These are phyloP conservation scores for Aspergillus cavernicola DNA, from an alignment of 495 filamentous ascomycete species.

Conservation along the genomic window DNA sequence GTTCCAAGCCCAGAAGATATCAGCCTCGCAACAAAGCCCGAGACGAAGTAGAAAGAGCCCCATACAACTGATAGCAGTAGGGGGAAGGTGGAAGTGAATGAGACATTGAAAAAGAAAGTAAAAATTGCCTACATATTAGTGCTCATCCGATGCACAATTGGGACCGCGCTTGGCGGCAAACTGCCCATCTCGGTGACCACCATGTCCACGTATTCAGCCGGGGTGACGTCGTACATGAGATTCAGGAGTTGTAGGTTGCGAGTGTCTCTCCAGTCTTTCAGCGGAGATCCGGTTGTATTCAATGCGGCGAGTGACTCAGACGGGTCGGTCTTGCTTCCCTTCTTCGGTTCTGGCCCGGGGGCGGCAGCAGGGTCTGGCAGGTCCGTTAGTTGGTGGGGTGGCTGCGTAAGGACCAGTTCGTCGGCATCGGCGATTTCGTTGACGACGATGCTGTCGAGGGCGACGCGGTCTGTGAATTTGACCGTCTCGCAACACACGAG, in stretches of 20 bases:
- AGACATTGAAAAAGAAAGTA: background rate
- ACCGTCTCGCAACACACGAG: constrained; percentile 91
- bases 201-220: constrained; percentile 81
- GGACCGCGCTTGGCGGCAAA: constrained; percentile 79
- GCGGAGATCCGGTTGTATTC: constrained; percentile 26
- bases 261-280: constrained; percentile 58
- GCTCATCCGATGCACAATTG: constrained; percentile 48
- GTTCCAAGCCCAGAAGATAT: background rate
- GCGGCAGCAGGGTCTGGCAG: constrained; percentile 29
- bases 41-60: background rate
- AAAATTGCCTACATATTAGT: constrained; percentile 34
- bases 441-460: constrained; percentile 83
- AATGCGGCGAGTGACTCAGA: constrained; percentile 15
- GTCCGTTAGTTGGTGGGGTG: constrained; percentile 36
- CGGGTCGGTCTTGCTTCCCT: constrained; percentile 33
- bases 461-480: constrained; percentile 91
- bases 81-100: background rate
- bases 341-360: constrained; percentile 29
- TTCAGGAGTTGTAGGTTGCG: constrained; percentile 70
- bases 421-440: constrained; percentile 82
- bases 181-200: constrained; percentile 89
- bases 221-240: constrained; percentile 90
- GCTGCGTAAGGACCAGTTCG: constrained; percentile 47
- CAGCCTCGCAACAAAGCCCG: background rate
- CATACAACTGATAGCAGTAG: background rate